phyloP scores from a whole-genome alignment of 108 stramenopile species.

The Cyclotella choctawhatcheeana region DNA sequence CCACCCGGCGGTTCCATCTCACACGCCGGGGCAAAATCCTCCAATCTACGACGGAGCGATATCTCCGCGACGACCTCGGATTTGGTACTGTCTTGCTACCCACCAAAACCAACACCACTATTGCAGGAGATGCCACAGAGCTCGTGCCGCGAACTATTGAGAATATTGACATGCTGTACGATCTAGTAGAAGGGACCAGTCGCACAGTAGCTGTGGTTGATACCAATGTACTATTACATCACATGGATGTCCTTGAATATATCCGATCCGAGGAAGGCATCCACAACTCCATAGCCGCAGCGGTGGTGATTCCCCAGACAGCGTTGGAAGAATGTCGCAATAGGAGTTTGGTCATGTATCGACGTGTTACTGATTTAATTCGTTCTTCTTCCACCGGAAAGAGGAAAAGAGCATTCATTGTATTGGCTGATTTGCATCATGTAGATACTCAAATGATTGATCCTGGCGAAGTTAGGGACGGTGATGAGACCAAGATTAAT shows the following conservation, averaged over 20 bases:
- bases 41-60: constrained; percentile 76
- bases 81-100: constrained; percentile 63
- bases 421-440: constrained; percentile 86
- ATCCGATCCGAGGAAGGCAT: constrained; percentile 19
- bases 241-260: constrained; percentile 85
- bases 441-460: constrained; percentile 59
- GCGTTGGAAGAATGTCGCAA: constrained; percentile 77
- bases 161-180: constrained; percentile 42
- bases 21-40: constrained; percentile 80
- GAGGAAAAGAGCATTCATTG: constrained; percentile 55
- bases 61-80: constrained; percentile 87
- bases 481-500: constrained; percentile 45
- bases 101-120: constrained; percentile 31
- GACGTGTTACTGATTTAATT: constrained; percentile 74
- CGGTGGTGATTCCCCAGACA: constrained; percentile 86
- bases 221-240: constrained; percentile 86
- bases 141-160: constrained; percentile 64
- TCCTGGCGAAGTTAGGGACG: constrained; percentile 26
- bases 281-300: constrained; percentile 61
- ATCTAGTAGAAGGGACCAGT: constrained; percentile 15
- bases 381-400: constrained; percentile 39
- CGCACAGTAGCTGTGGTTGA: constrained; percentile 69
- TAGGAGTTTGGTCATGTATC: constrained; percentile 74
- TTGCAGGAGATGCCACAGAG: constrained; percentile 61
- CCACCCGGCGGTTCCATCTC: constrained; percentile 41